phyloP scores from a whole-genome alignment of 305 asterid species.

The Striga hermonthica region DNA sequence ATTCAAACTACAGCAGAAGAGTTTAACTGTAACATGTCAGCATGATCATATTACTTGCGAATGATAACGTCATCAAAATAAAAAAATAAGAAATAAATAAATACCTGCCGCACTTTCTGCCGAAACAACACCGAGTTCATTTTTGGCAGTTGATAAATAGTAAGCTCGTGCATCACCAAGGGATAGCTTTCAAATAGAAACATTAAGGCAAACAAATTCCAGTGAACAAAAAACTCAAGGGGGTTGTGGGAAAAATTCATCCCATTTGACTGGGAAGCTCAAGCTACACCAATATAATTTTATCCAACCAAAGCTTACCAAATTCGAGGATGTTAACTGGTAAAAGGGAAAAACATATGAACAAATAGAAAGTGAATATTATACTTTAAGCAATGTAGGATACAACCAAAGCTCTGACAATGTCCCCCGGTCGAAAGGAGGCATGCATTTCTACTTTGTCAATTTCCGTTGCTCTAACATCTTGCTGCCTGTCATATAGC shows the following conservation, averaged over 20 bases:
- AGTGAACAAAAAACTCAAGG: conserved; percentile 14
- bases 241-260: conserved; percentile 12
- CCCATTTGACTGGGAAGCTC: background rate
- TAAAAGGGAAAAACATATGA: background rate
- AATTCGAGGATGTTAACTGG: background rate
- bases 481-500: conserved; percentile 74
- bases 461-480: conserved; percentile 94
- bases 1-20: too few relatives aligned
- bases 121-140: conserved; percentile 92
- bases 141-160: conserved; percentile 82
- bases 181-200: conserved; percentile 59
- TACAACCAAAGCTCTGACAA: conserved; percentile 87
- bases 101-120: conserved; percentile 84
- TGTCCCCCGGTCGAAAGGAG: conserved; percentile 82
- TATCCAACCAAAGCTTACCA: background rate
- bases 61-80: background rate
- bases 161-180: conserved; percentile 97
- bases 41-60: too few relatives aligned
- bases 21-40: too few relatives aligned
- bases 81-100: conserved; percentile 17
- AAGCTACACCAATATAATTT: background rate
- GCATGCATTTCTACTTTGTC: conserved; percentile 94
- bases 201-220: conserved; percentile 38
- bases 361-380: background rate
- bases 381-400: conserved; percentile 36